phyloP scores from a whole-genome alignment of 495 filamentous ascomycete genomes.

The Talaromyces borbonicus region DNA sequence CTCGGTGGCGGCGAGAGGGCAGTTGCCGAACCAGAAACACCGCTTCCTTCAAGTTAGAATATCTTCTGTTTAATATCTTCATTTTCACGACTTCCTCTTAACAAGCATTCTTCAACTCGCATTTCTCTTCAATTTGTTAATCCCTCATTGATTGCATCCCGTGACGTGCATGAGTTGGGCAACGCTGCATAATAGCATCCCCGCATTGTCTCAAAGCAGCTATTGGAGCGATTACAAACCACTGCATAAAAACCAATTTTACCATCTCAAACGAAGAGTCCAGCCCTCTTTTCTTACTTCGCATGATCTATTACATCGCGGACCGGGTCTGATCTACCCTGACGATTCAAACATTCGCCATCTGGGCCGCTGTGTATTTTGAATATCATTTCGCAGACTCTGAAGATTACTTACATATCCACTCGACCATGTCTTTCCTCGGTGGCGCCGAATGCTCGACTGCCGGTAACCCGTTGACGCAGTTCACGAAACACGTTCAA shows the following conservation, averaged over 20 bases:
- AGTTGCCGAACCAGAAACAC: neutral
- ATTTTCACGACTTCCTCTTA: too few species aligned
- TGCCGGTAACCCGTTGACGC: conserved; percentile 86
- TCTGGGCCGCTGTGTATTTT: too few species aligned
- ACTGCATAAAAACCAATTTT: too few species aligned
- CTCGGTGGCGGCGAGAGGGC: neutral
- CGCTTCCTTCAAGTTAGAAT: neutral
- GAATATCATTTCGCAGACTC: too few species aligned
- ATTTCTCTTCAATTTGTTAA: too few species aligned
- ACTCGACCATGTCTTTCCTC: conserved; percentile 71
- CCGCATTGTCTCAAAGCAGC: too few species aligned
- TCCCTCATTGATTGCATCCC: too few species aligned
- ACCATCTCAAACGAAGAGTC: too few species aligned
- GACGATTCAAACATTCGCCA: too few species aligned
- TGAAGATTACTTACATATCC: neutral
- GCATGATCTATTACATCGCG: neutral
- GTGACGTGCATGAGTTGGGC: too few species aligned
- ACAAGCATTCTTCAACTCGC: neutral
- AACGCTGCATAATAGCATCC: too few species aligned
- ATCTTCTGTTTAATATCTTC: neutral
- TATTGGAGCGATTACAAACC: neutral
- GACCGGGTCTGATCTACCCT: neutral
- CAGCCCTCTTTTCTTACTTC: too few species aligned
- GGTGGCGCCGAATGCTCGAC: conserved; percentile 96
- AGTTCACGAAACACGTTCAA: conserved; percentile 90